A percentile compares a stretch with the other conserved stretches of the same genome.
phyloP scores from a whole-genome alignment of 2,329 filamentous ascomycete genomes.

The Tolypocladium sp. region DNA sequence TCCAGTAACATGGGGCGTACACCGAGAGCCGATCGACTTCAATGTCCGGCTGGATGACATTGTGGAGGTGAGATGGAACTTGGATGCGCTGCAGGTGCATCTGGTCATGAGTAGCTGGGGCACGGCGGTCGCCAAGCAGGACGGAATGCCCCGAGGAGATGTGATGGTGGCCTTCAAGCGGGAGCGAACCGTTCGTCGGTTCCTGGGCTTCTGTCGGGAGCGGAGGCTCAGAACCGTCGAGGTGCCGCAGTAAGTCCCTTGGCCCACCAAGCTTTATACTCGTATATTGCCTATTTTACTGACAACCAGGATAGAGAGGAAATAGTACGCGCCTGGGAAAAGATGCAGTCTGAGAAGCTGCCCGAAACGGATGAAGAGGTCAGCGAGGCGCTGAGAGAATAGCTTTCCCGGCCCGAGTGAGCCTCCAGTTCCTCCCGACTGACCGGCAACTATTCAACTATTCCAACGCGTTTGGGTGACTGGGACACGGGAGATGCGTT shows the following conservation, averaged over 20 bases:
- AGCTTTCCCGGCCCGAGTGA: slow-evolving; percentile 9
- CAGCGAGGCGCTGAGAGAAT: slow-evolving; percentile 13
- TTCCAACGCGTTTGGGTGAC: background rate
- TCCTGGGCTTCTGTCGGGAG: slow-evolving; percentile 36
- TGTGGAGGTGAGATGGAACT: slow-evolving; percentile 33
- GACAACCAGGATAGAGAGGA: slow-evolving; percentile 17
- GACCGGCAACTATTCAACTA: background rate
- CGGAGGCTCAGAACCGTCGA: slow-evolving; percentile 32
- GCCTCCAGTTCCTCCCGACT: background rate
- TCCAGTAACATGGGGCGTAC: slow-evolving; percentile 38
- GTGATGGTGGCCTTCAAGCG: slow-evolving; percentile 44
- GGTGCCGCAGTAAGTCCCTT: slow-evolving; percentile 27
- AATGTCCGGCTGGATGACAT: slow-evolving; percentile 38
- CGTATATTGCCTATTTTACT: slow-evolving; percentile 7
- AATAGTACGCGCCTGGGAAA: slow-evolving; percentile 24
- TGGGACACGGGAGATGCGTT: background rate
- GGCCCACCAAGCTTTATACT: background rate
- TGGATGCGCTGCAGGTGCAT: slow-evolving; percentile 30
- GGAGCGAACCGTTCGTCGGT: slow-evolving; percentile 41
- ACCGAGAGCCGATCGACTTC: slow-evolving; percentile 42
- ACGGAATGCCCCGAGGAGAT: slow-evolving; percentile 30
- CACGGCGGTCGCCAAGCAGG: slow-evolving; percentile 12
- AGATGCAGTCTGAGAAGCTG: slow-evolving; percentile 23
- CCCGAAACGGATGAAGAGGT: slow-evolving; percentile 16
- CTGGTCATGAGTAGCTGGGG: slow-evolving; percentile 26